phyloP scores from a whole-genome alignment of 2,329 filamentous ascomycete genomes.

The Tympanopsis confertula region DNA sequence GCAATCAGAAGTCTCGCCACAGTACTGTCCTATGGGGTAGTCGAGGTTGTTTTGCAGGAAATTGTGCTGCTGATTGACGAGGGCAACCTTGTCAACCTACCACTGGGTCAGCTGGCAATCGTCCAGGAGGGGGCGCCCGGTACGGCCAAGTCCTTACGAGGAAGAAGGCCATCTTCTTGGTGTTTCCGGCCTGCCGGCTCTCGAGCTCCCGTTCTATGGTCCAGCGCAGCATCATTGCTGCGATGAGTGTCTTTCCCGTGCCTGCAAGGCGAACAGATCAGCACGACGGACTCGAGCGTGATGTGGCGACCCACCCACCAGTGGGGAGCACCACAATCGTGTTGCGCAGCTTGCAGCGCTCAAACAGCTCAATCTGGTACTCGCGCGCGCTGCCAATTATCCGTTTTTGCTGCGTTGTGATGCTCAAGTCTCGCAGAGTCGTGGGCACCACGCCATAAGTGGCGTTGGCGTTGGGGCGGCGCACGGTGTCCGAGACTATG shows the following conservation, averaged over 20 bases:
- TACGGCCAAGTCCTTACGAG: too few species aligned
- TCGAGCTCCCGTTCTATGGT: conserved; percentile 68
- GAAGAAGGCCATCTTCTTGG: conserved; percentile 68
- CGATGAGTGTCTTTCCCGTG: conserved; percentile 92
- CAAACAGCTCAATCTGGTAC: conserved; percentile 86
- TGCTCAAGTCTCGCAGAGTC: not conserved
- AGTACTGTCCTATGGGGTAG: conserved; percentile 62
- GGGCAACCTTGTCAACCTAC: conserved; percentile 71
- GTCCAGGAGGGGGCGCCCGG: not conserved
- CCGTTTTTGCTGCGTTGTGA: too few species aligned
- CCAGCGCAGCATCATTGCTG: conserved; percentile 70
- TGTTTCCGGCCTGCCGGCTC: conserved; percentile 45
- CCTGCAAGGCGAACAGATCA: conserved; percentile 31
- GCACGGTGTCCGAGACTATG: too few species aligned
- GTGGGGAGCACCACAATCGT: conserved; percentile 88
- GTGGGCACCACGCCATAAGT: not conserved
- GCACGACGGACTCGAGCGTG: not conserved
- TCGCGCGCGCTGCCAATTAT: conserved; percentile 73
- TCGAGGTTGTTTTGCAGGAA: conserved; percentile 75
- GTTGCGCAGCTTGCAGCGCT: conserved; percentile 73
- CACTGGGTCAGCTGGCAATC: conserved; percentile 1
- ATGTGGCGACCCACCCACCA: conserved; percentile 27
- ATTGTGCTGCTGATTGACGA: conserved; percentile 80
- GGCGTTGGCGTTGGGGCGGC: not conserved
- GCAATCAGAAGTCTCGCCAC: conserved; percentile 54